Evolutionary conservation across 176 grass and related monocot genomes (phyloP).

Genomic region (Bolboschoenus planiculmis): DNA sequence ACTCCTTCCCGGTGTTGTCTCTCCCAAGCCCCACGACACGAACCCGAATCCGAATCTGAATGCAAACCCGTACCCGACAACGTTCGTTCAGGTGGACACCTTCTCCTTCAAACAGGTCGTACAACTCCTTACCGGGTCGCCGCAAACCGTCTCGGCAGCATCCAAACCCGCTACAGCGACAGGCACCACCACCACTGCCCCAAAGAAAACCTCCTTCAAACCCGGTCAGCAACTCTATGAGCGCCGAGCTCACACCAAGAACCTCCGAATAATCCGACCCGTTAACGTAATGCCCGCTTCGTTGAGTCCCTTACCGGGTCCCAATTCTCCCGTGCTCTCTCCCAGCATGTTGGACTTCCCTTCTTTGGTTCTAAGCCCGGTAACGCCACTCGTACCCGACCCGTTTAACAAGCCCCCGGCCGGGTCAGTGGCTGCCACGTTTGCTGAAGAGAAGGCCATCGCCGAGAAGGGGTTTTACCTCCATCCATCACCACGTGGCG

Average conservation of each 20-base stretch:
- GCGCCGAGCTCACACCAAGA: constrained; percentile 52
- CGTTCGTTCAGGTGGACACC: constrained; percentile 75
- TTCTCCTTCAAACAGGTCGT: constrained; percentile 80
- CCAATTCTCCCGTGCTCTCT: constrained; percentile 30
- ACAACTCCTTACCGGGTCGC: constrained; percentile 69
- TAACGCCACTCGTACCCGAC: constrained; percentile 61
- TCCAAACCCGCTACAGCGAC: constrained; percentile 10
- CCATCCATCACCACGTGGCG: constrained; percentile 68
- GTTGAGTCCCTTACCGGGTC: constrained; percentile 29
- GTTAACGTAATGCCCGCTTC: constrained; percentile 37
- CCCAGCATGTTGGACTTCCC: constrained; percentile 78
- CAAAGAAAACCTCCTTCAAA: constrained; percentile 35
- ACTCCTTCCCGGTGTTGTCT: not conserved
- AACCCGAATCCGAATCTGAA: not conserved
- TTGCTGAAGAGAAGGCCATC: constrained; percentile 89
- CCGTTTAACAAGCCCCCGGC: constrained; percentile 71
- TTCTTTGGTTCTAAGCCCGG: constrained; percentile 70
- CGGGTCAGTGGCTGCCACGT: constrained; percentile 43
- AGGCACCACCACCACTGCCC: not conserved
- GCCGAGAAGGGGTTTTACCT: constrained; percentile 87
- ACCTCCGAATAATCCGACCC: constrained; percentile 72
- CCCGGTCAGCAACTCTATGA: constrained; percentile 69
- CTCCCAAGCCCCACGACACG: not conserved
- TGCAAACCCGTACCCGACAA: constrained; percentile 66
- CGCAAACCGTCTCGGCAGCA: constrained; percentile 19